Conservation (phyloP, 1,139 yeast species). For the Kodamaea suecica region DNA sequence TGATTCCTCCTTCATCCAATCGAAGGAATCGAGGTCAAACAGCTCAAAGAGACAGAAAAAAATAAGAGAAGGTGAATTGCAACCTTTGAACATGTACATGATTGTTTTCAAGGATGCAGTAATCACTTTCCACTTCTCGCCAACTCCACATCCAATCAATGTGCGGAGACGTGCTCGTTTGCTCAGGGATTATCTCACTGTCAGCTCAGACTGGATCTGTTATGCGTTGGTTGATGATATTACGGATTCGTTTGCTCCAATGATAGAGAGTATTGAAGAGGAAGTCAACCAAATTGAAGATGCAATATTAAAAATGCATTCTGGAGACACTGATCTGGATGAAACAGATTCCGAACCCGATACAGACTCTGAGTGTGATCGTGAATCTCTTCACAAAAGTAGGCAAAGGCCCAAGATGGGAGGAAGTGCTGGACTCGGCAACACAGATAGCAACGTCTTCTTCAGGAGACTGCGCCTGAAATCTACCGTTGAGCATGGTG, state of each 20-base stretch:
- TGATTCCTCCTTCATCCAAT: constrained; percentile 7
- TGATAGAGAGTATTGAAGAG: constrained; percentile 88
- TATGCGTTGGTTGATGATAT: constrained; percentile 96
- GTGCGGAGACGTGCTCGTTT: constrained; percentile 90
- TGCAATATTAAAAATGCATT: constrained; percentile 81
- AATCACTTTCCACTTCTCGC: constrained; percentile 87
- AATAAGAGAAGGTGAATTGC: constrained; percentile 69
- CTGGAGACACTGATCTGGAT: constrained; percentile 52
- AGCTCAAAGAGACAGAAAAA: constrained; percentile 30
- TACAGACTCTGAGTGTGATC: constrained; percentile 10
- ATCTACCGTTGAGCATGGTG: constrained; percentile 35
- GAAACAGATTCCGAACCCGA: constrained; percentile 20
- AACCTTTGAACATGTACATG: constrained; percentile 89
- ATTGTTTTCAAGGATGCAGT: constrained; percentile 90
- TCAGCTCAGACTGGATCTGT: constrained; percentile 94
- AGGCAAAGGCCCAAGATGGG: background rate
- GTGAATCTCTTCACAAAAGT: constrained; percentile 2
- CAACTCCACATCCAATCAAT: constrained; percentile 94
- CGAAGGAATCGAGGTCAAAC: constrained; percentile 21
- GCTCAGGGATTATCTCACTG: constrained; percentile 81
- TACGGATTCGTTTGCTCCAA: constrained; percentile 95
- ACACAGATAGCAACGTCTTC: constrained; percentile 26
- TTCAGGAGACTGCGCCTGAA: constrained; percentile 38
- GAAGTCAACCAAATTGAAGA: constrained; percentile 93
- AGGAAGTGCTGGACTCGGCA: background rate